A percentile compares a stretch with the other conserved stretches of the same genome.
These are phyloP conservation scores for Bipolaris gigantea DNA, from an alignment of 2,329 filamentous ascomycete genomes.

Conservation along the genomic window DNA sequence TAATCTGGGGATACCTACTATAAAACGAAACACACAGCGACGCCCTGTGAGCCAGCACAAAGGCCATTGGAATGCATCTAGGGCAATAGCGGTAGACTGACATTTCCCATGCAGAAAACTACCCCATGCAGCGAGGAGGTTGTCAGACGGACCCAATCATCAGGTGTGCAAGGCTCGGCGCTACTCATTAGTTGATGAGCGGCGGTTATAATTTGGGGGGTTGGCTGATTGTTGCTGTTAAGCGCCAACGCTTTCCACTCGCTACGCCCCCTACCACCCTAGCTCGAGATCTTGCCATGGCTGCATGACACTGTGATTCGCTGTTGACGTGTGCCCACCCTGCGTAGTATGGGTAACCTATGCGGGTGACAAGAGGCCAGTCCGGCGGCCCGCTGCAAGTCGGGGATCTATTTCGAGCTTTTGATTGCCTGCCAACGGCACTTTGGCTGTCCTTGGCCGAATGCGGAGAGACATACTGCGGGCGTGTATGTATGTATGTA, in stretches of 20 bases:
- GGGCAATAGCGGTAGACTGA: conserved; percentile 41
- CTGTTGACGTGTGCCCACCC: conserved; percentile 28
- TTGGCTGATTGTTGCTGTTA: conserved; percentile 37
- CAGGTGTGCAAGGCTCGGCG: conserved; percentile 35
- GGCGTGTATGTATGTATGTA: neutral
- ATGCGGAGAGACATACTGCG: conserved; percentile 18
- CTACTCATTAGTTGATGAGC: conserved; percentile 30
- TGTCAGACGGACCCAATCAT: conserved; percentile 37
- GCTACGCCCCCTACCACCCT: conserved; percentile 32
- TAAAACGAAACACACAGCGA: conserved; percentile 29
- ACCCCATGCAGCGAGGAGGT: conserved; percentile 32
- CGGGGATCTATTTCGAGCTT: conserved; percentile 40
- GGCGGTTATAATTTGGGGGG: conserved; percentile 44
- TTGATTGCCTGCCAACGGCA: conserved; percentile 11
- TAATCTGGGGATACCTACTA: conserved; percentile 40
- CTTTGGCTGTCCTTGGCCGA: conserved; percentile 11
- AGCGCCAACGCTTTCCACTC: conserved; percentile 40
- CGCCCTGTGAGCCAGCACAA: conserved; percentile 10
- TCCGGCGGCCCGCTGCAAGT: conserved; percentile 36
- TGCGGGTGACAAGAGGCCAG: conserved; percentile 37
- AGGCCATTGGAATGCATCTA: conserved; percentile 16
- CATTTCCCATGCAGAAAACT: conserved; percentile 37
- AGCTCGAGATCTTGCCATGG: conserved; percentile 17
- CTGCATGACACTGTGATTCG: conserved; percentile 31
- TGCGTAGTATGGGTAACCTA: conserved; percentile 33